Evolutionary conservation across 2,329 filamentous ascomycete species (phyloP).

Genomic region (Exophiala bonariae): DNA sequence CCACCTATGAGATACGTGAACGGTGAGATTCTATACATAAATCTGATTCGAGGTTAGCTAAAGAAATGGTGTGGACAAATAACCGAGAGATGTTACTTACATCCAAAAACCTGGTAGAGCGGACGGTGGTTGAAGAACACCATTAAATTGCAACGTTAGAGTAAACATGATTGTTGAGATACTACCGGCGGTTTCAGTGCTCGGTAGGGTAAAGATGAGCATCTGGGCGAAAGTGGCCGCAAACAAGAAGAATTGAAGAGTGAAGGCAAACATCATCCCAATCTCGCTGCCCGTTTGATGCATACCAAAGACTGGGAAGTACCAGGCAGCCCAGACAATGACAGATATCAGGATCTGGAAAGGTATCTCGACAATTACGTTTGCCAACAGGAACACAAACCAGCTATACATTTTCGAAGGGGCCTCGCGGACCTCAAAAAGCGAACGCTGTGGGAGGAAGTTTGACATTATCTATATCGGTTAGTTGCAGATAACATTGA

Average conservation of each 20-base stretch:
- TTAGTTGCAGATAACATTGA: slow-evolving; percentile 47
- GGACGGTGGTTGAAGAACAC: slow-evolving; percentile 65
- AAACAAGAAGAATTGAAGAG: slow-evolving; percentile 71
- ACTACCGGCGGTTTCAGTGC: slow-evolving; percentile 69
- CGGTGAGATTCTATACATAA: slow-evolving; percentile 79
- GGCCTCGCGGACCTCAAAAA: slow-evolving; percentile 68
- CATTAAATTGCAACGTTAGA: slow-evolving; percentile 71
- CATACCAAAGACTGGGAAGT: slow-evolving; percentile 68
- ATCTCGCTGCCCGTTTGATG: slow-evolving; percentile 48
- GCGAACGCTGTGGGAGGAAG: slow-evolving; percentile 66
- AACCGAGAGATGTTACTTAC: no score
- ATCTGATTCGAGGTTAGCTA: no score
- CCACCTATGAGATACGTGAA: slow-evolving; percentile 78
- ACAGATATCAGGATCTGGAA: slow-evolving; percentile 62
- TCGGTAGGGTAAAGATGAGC: slow-evolving; percentile 72
- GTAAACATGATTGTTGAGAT: slow-evolving; percentile 74
- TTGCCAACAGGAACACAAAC: slow-evolving; percentile 69
- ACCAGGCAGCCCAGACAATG: slow-evolving; percentile 72
- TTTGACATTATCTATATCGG: slow-evolving; percentile 60
- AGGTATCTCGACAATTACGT: slow-evolving; percentile 69
- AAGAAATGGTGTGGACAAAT: no score
- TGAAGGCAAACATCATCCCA: slow-evolving; percentile 54
- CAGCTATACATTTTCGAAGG: slow-evolving; percentile 73
- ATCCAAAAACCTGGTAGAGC: slow-evolving; percentile 68
- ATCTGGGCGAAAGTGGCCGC: slow-evolving; percentile 75